These are phyloP conservation scores for Loxodes magnus DNA, from an alignment of 73 alveolate genomes.

Conservation along the genomic window DNA sequence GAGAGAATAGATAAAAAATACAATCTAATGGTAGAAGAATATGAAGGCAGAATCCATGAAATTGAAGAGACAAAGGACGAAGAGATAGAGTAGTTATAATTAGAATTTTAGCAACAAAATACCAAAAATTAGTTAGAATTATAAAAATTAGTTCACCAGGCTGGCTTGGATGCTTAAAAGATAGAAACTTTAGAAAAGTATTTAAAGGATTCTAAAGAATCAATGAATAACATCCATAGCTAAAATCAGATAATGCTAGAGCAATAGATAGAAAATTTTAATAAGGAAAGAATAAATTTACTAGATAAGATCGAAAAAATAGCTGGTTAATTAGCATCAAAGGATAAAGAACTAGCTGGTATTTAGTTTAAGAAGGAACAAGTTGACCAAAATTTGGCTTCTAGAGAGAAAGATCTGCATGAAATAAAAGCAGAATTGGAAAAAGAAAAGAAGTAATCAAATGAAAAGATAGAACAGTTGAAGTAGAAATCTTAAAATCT, in stretches of 20 bases:
- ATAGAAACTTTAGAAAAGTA: slow-evolving; percentile 5
- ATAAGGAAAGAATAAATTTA: slow-evolving; percentile 43
- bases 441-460: slow-evolving; percentile 42
- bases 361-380: slow-evolving; percentile 54
- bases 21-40: slow-evolving; percentile 26
- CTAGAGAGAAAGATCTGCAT: slow-evolving; percentile 83
- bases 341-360: slow-evolving; percentile 55
- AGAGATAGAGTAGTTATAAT: slow-evolving; percentile 1
- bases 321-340: slow-evolving; percentile 36
- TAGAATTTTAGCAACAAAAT: neutral
- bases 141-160: neutral
- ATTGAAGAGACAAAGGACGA: slow-evolving; percentile 26
- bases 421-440: slow-evolving; percentile 50
- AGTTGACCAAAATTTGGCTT: slow-evolving; percentile 50
- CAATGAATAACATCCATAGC: slow-evolving; percentile 1
- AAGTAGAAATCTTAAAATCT: slow-evolving; percentile 5
- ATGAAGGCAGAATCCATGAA: slow-evolving; percentile 27
- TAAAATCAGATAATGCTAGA: neutral
- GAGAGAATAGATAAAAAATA: slow-evolving; percentile 4
- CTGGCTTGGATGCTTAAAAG: slow-evolving; percentile 1
- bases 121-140: neutral
- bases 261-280: slow-evolving; percentile 3
- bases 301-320: slow-evolving; percentile 49
- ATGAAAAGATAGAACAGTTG: neutral
- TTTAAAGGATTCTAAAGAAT: neutral